phyloP scores from a whole-genome alignment of 2,329 filamentous ascomycete genomes.

The Fusarium lyarnte region DNA sequence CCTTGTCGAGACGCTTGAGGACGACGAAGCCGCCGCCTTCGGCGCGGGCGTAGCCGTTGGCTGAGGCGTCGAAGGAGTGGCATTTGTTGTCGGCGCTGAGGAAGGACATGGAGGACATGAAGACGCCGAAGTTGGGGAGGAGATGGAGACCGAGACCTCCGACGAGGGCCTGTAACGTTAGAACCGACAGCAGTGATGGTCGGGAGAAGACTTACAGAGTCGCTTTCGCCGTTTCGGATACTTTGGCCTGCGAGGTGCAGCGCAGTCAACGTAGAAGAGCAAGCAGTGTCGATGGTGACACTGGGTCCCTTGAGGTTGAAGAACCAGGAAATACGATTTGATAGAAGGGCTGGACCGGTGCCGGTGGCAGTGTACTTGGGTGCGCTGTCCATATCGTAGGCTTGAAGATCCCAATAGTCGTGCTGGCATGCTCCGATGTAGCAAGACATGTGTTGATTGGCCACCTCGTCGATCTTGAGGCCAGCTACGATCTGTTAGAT shows the following conservation, averaged over 20 bases:
- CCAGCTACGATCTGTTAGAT: not conserved
- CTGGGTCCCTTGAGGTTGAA: slow-evolving; percentile 10
- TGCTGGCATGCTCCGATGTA: slow-evolving; percentile 5
- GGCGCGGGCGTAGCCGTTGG: slow-evolving; percentile 16
- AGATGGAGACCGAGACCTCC: not conserved
- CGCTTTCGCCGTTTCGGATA: not conserved
- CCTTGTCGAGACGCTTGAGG: not conserved
- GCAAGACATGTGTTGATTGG: slow-evolving; percentile 3
- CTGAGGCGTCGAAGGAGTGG: slow-evolving; percentile 4
- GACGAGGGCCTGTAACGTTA: not conserved
- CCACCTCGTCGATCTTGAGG: not conserved
- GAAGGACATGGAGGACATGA: not conserved
- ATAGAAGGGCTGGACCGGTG: not conserved
- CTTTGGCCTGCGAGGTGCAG: slow-evolving; percentile 8
- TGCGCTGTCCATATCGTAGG: slow-evolving; percentile 4
- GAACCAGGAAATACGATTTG: not conserved
- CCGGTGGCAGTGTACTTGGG: slow-evolving; percentile 1
- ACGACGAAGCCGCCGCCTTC: slow-evolving; percentile 14
- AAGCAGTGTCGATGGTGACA: slow-evolving; percentile 12
- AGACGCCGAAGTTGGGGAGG: not conserved
- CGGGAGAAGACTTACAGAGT: not conserved
- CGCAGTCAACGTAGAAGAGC: not conserved
- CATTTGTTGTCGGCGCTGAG: not conserved
- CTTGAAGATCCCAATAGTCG: slow-evolving; percentile 8
- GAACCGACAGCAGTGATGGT: rapidly evolving